Percentiles rank a stretch among this genome's conserved stretches.
These are phyloP conservation scores for Pythium monospermum DNA, from an alignment of 352 stramenopile species.

Conservation along the genomic window DNA sequence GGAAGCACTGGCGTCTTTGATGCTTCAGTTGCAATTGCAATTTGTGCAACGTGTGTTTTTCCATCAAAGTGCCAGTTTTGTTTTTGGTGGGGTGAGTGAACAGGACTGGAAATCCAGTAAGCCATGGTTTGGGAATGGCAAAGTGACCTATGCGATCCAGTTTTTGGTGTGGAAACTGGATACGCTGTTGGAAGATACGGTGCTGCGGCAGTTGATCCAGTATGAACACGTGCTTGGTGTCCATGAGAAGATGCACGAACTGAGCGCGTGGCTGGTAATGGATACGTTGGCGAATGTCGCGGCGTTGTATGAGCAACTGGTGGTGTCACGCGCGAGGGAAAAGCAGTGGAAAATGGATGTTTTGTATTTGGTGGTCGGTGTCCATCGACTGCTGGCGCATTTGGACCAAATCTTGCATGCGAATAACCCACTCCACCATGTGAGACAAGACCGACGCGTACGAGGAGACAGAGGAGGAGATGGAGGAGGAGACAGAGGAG, in stretches of 20 bases:
- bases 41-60: constrained; percentile 54
- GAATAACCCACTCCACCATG: too few relatives aligned
- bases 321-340: constrained; percentile 35
- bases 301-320: constrained; percentile 41
- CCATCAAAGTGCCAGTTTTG: constrained; percentile 42
- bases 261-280: constrained; percentile 42
- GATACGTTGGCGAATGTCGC: constrained; percentile 40
- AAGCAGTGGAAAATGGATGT: constrained; percentile 73
- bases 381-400: constrained; percentile 41
- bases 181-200: constrained; percentile 37
- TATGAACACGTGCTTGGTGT: constrained; percentile 53
- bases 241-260: constrained; percentile 60
- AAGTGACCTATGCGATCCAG: constrained; percentile 55
- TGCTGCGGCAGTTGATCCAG: constrained; percentile 30
- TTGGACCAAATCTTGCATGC: constrained; percentile 51
- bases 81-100: constrained; percentile 49
- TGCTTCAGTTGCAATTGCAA: constrained; percentile 49
- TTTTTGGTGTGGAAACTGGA: constrained; percentile 49
- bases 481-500: too few relatives aligned
- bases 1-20: constrained; percentile 40
- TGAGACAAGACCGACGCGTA: too few relatives aligned
- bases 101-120: constrained; percentile 49
- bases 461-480: too few relatives aligned
- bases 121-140: constrained; percentile 55
- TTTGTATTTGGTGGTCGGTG: constrained; percentile 57